Conservation (phyloP, 805 yeast genomes). For the Kodamaea kaohsiungensis region DNA sequence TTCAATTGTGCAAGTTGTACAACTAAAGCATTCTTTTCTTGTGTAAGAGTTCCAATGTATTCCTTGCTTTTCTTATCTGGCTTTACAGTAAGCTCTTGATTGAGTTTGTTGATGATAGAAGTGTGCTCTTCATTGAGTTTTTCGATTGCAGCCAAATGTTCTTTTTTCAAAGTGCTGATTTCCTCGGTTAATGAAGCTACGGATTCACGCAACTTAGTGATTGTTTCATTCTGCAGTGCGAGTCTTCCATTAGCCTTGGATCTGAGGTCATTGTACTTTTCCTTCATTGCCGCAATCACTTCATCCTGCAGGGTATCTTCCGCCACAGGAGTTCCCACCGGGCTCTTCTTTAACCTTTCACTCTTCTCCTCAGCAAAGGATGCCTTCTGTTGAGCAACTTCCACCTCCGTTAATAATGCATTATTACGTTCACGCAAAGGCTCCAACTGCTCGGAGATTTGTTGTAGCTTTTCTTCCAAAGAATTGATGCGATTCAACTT, state of each 20-base stretch:
- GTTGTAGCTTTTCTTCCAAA: slow-evolving; percentile 42
- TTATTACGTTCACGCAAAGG: slow-evolving; percentile 46
- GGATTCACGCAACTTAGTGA: slow-evolving; percentile 26
- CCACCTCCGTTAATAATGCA: slow-evolving; percentile 39
- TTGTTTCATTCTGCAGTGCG: slow-evolving; percentile 24
- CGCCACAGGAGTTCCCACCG: slow-evolving; percentile 26
- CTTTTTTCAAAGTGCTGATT: slow-evolving; percentile 15
- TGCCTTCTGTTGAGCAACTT: slow-evolving; percentile 52
- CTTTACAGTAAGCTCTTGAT: slow-evolving; percentile 3
- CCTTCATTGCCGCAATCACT: slow-evolving; percentile 30
- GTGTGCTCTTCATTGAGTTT: slow-evolving; percentile 6
- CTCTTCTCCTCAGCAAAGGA: slow-evolving; percentile 51
- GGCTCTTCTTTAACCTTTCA: slow-evolving; percentile 52
- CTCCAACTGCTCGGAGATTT: slow-evolving; percentile 33
- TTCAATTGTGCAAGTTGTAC: slow-evolving; percentile 25
- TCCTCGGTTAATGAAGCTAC: slow-evolving; percentile 25
- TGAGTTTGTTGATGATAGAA: slow-evolving; percentile 1
- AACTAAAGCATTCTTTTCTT: slow-evolving; percentile 15
- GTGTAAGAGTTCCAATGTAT: slow-evolving; percentile 11
- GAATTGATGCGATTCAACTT: slow-evolving; percentile 23
- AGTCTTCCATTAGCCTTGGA: slow-evolving; percentile 27
- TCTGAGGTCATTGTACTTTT: slow-evolving; percentile 32
- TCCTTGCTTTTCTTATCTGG: slow-evolving; percentile 10
- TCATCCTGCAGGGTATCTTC: slow-evolving; percentile 9
- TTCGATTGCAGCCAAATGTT: not conserved